Base-by-base conservation (phyloP, 805 yeast genomes). In the Schwanniomyces sp. region DNA sequence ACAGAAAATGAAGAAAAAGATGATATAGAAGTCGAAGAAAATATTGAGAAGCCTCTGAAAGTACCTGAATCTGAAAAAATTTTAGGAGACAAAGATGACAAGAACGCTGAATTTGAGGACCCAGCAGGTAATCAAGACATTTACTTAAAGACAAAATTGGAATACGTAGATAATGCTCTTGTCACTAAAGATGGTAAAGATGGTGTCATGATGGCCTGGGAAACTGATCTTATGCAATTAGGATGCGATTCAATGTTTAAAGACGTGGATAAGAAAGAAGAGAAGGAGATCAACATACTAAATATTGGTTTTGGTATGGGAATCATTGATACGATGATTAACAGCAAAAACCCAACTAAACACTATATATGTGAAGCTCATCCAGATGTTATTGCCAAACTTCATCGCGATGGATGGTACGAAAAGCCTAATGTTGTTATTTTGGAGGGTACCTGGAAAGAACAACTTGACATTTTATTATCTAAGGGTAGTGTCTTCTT, bases 121-220 rank as follows among this genome's bases (percentile, higher is more conserved):
- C 87, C 91, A 1, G 85, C 92, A 1, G 79, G 76, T 43, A 75
- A 82, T 49, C 91, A 86, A 51, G 63, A 72, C 2, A 76, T 86
- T 0, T 91, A 84, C 58, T 72, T 91, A 38, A 67, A 76, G 10
- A 80, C 91, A 4, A 75, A 84, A 57, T 70, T 91, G 24, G 83
- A 81, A 54, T 91, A 88, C 62, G 76, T 72, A 36, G 85, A 84
- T 49, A 79, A 75, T 44, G 84, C 94, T 0, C 72, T 91, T 24
- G 71, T 89, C 24, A 92, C 97, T 0, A 75, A 81, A 50, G 85
- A 81, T 21, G 72, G 85, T 44, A 74, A 79, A 41, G 97, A 91
- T 58, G 98, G 97, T 14, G 97, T 91, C 2, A 91, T 91, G 98
- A 91, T 91, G 98, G 86, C 86, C 56, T 91, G 98, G 98, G 98